Base-by-base conservation (phyloP, 2,329 filamentous ascomycete species). In the Hymenoscyphus fructigenus region DNA sequence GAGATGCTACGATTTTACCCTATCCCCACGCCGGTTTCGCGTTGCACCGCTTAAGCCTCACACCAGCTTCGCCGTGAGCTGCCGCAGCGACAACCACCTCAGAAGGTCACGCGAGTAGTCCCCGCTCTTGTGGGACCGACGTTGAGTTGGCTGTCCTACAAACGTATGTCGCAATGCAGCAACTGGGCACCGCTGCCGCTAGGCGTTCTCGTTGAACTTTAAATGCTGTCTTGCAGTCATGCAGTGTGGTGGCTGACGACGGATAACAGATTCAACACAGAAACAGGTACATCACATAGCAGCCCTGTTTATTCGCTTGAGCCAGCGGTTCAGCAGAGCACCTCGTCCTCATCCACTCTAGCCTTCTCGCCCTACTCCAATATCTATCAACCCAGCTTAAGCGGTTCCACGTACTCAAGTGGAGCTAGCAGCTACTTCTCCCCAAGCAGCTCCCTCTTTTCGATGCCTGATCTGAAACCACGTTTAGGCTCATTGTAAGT, bases 391-490 rank as follows among this genome's bases (percentile, higher is more conserved):
- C 68, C 70, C 44, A 69, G 62, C 53, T 64, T 75, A 67, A 75
- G 66, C 68, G 69, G 72, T 59, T 70, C 74, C 61, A 69, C 73
- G 61, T 76, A 73, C 66, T 66, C 74, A 23, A 73, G 71, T 66
- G 70, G 71, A 59, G 66, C 69, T 28, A 72, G 66, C 61, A 68
- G 67, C 32, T 72, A 73, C 67, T 77, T 70, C 68, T 68, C 71
- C 58, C 71, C 72, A 53, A 69, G 64, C 66, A 62, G 68, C 9
- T 71, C 71, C n/a, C 47, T 71, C 20, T 73, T 73, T 67, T 74
- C 73, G 63, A 73, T 76, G 71, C 71, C 74, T 61, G 75, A 77
- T 67, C 68, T 75, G 58, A 76, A 76, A 65, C 74, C 74, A 63
- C 69, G 73, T 60, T 62, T 74, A 60, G 67, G 66, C 66, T 72